phyloP scores from a whole-genome alignment of 2,329 filamentous ascomycete genomes.

The Monilinia laxa region DNA sequence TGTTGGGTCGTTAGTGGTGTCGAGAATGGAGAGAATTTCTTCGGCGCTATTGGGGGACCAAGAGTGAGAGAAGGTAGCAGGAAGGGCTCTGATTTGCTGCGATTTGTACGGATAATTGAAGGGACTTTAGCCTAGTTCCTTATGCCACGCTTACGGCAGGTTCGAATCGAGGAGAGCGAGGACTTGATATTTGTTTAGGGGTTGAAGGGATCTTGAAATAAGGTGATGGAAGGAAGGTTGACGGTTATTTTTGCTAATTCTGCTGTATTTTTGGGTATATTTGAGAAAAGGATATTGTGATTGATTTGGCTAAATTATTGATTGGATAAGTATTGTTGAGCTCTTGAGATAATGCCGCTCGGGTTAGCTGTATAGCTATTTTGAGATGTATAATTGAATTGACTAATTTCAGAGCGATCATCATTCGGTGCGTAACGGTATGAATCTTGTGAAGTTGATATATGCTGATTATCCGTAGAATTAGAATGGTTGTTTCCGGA shows the following conservation, averaged over 20 bases:
- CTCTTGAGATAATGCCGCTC: too few species aligned
- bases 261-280: neutral
- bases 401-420: neutral
- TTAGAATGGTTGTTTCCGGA: neutral
- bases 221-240: neutral
- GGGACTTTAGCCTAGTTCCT: too few species aligned
- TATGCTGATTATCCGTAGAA: neutral
- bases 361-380: too few species aligned
- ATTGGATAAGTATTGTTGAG: too few species aligned
- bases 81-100: neutral
- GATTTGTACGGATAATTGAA: too few species aligned
- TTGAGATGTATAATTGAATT: too few species aligned
- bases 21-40: neutral
- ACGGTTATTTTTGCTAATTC: too few species aligned
- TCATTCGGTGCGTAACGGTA: slow-evolving; percentile 6
- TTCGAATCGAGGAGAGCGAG: slow-evolving; percentile 14
- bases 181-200: slow-evolving; percentile 5
- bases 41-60: neutral
- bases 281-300: neutral
- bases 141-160: slow-evolving; percentile 1
- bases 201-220: neutral
- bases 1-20: neutral
- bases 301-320: too few species aligned
- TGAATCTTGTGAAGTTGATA: neutral
- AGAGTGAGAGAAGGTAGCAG: slow-evolving; percentile 6